These are phyloP conservation scores for Parafenestella ontariensis DNA, from an alignment of 2,329 filamentous ascomycete species.

Conservation along the genomic window DNA sequence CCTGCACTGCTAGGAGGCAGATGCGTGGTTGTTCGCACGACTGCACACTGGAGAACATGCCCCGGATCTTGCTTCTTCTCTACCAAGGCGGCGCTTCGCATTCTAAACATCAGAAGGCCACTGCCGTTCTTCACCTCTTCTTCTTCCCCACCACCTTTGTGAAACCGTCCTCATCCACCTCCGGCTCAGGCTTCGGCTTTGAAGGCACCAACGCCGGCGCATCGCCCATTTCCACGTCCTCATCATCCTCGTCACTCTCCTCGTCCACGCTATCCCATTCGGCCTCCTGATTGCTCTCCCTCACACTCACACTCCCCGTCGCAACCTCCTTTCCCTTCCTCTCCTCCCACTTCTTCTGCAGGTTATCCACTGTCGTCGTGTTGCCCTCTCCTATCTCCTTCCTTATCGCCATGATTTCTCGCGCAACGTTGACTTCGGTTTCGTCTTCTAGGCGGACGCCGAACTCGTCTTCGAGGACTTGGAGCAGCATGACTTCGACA, in stretches of 20 bases:
- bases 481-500: constrained; percentile 81
- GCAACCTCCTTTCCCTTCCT: constrained; percentile 65
- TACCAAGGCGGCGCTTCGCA: neutral
- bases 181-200: constrained; percentile 44
- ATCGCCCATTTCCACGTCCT: constrained; percentile 47
- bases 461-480: constrained; percentile 96
- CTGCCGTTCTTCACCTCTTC: constrained; percentile 36
- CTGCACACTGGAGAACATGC: neutral
- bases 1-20: neutral
- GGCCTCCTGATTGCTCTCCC: constrained; percentile 63
- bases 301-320: constrained; percentile 53
- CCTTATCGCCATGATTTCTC: constrained; percentile 72
- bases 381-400: constrained; percentile 70
- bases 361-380: constrained; percentile 67
- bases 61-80: neutral
- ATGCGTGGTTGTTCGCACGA: too few species aligned
- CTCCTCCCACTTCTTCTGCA: constrained; percentile 69
- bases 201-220: constrained; percentile 45
- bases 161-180: constrained; percentile 53
- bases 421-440: constrained; percentile 76
- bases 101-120: neutral
- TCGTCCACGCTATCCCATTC: constrained; percentile 55
- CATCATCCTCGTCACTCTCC: constrained; percentile 58
- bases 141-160: constrained; percentile 52
- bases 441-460: constrained; percentile 92